Conservation (phyloP, 257 asterid genomes). For the Solanum lycopersicoides region DNA sequence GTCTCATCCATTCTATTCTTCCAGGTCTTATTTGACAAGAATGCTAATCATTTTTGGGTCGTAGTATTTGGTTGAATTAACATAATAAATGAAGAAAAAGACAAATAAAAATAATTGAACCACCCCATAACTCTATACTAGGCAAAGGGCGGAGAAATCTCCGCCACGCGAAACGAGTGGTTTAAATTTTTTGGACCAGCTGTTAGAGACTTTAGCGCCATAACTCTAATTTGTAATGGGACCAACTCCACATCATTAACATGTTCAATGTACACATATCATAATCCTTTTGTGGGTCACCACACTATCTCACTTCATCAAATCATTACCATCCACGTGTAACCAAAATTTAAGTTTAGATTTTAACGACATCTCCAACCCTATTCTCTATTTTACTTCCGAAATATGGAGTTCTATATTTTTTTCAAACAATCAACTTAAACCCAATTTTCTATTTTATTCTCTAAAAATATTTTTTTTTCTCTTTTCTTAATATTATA, state of each 20-base stretch:
- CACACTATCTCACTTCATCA: slow-evolving; percentile 18
- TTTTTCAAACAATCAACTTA: too few relatives aligned
- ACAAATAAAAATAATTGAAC: neutral
- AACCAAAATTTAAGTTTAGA: neutral
- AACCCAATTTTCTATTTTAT: too few relatives aligned
- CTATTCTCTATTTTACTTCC: too few relatives aligned
- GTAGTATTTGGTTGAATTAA: neutral
- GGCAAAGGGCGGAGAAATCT: slow-evolving; percentile 5
- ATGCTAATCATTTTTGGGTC: neutral
- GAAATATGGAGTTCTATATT: too few relatives aligned
- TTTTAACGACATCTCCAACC: too few relatives aligned
- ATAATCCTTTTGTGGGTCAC: slow-evolving; percentile 17
- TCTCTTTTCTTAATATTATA: too few relatives aligned
- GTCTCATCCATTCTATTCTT: too few relatives aligned
- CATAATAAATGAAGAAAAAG: neutral
- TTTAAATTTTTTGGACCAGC: neutral
- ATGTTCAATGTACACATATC: neutral
- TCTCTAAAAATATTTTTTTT: too few relatives aligned
- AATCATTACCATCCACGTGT: slow-evolving; percentile 23
- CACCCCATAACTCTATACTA: neutral
- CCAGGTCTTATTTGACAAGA: neutral
- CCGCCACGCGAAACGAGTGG: slow-evolving; percentile 50
- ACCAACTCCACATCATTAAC: slow-evolving; percentile 17
- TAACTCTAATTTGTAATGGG: neutral
- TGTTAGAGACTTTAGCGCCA: slow-evolving; percentile 18